These are phyloP conservation scores for Colletotrichum falcatum DNA, from an alignment of 2,329 filamentous ascomycete species.

Conservation along the genomic window DNA sequence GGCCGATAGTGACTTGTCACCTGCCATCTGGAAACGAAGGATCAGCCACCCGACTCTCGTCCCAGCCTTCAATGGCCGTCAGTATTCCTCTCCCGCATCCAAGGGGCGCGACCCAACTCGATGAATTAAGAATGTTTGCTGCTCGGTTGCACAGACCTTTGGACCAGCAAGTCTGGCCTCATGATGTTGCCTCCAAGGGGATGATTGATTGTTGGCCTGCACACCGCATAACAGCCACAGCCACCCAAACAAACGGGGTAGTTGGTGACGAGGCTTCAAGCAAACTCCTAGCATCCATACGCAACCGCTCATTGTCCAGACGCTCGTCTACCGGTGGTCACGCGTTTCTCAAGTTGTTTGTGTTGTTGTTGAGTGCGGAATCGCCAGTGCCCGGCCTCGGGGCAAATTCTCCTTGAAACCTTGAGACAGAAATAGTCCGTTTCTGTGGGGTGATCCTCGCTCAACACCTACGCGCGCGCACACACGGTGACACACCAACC, in stretches of 20 bases:
- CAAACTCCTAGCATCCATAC: background rate
- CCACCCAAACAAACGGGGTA: background rate
- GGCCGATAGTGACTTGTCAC: constrained; percentile 19
- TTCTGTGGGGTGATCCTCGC: background rate
- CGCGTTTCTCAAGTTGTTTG: background rate
- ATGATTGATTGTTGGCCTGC: background rate
- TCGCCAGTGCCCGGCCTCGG: background rate
- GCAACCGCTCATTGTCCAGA: background rate
- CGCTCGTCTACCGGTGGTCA: background rate
- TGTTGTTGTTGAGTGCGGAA: background rate
- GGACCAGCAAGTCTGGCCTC: background rate
- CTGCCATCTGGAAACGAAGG: constrained; percentile 29
- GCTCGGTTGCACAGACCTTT: background rate
- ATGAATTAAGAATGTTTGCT: background rate
- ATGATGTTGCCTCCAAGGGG: background rate
- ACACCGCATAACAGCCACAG: background rate
- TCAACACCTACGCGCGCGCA: background rate
- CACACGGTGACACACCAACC: background rate
- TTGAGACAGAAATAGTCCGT: background rate
- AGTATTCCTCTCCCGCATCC: background rate
- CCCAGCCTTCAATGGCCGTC: constrained; percentile 14
- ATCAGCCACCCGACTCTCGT: constrained; percentile 32
- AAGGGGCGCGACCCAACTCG: background rate
- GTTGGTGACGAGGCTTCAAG: background rate
- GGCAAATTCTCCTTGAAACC: background rate